These are phyloP conservation scores for Dipteronia sinensis DNA, from an alignment of 345 rosid species.

Conservation along the genomic window DNA sequence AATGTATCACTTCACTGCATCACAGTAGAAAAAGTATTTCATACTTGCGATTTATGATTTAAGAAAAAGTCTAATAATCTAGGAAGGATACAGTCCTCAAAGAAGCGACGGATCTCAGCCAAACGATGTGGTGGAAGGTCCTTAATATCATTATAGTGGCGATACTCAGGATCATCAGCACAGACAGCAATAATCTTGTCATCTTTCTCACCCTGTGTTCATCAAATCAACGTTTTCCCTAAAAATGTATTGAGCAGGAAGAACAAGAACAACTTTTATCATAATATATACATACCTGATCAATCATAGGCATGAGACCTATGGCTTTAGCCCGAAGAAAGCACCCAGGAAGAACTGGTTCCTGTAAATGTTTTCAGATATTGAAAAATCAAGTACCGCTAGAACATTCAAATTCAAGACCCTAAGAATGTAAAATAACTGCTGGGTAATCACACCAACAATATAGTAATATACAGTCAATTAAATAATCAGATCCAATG, in stretches of 20 bases:
- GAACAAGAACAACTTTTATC: slow-evolving; percentile 16
- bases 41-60: background rate
- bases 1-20: background rate
- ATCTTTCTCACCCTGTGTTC: slow-evolving; percentile 92
- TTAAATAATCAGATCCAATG: background rate
- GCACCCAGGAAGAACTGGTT: slow-evolving; percentile 98
- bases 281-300: slow-evolving; percentile 57
- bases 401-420: background rate
- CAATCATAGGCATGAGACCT: slow-evolving; percentile 99
- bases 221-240: slow-evolving; percentile 8
- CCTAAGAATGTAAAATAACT: background rate
- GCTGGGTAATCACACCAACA: background rate
- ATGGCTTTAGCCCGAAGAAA: slow-evolving; percentile 97
- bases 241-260: background rate
- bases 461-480: background rate
- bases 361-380: slow-evolving; percentile 41
- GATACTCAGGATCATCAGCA: slow-evolving; percentile 98
- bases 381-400: background rate
- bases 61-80: too few species aligned
- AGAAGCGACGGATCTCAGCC: slow-evolving; percentile 98
- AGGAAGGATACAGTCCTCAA: slow-evolving; percentile 85
- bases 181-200: slow-evolving; percentile 99
- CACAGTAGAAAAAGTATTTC: background rate
- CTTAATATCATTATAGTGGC: slow-evolving; percentile 85
- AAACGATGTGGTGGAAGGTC: slow-evolving; percentile 97